These are phyloP conservation scores for Nitzschia sp. DNA, from an alignment of 108 stramenopile genomes.

Conservation along the genomic window DNA sequence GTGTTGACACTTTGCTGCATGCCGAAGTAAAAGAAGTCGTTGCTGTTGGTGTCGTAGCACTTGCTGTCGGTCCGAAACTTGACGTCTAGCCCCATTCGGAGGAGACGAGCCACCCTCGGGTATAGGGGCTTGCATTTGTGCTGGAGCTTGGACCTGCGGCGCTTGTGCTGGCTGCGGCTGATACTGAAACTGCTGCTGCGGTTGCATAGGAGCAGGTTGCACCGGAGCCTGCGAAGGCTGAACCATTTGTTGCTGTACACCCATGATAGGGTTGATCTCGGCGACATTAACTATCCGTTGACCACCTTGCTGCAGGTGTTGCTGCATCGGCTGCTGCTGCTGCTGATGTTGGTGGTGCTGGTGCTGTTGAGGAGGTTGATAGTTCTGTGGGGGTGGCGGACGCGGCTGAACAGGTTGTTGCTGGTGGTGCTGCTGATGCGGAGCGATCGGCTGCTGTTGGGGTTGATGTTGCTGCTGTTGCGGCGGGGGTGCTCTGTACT, in stretches of 20 bases:
- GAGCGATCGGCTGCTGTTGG: constrained; percentile 45
- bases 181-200: constrained; percentile 41
- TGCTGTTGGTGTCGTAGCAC: constrained; percentile 99
- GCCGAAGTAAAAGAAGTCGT: constrained; percentile 93
- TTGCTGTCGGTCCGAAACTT: constrained; percentile 88
- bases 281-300: constrained; percentile 80
- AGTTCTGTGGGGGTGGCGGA: constrained; percentile 36
- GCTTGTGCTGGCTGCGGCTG: constrained; percentile 35
- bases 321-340: constrained; percentile 29
- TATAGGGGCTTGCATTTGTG: constrained; percentile 31
- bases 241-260: constrained; percentile 21
- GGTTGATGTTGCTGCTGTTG: constrained; percentile 15
- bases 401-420: constrained; percentile 39
- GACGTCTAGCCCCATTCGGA: constrained; percentile 35
- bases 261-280: constrained; percentile 81
- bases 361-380: constrained; percentile 37
- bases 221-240: constrained; percentile 22
- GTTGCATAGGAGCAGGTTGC: constrained; percentile 24
- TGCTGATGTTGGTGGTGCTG: constrained; percentile 13
- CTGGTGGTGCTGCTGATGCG: constrained; percentile 42
- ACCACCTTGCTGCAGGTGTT: constrained; percentile 28
- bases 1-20: constrained; percentile 98
- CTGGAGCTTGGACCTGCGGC: constrained; percentile 24
- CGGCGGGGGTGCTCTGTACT: constrained; percentile 4
- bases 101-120: constrained; percentile 36